phyloP scores from a whole-genome alignment of 495 filamentous ascomycete genomes.

The Podospora appendiculata region DNA sequence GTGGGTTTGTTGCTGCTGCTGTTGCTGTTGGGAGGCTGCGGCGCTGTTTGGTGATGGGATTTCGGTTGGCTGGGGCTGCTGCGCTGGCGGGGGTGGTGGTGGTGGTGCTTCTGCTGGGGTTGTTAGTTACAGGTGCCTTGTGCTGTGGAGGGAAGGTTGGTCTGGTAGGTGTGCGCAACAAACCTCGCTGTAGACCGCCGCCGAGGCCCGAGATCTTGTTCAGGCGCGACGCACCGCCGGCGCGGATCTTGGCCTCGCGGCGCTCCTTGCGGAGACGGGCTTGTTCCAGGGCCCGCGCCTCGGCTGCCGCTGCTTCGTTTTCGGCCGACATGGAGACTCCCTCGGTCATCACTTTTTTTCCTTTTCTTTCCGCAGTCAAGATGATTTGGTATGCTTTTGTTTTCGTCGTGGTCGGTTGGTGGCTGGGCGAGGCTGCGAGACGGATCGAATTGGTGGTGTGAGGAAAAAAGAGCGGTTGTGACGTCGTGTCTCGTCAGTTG shows the following conservation, averaged over 20 bases:
- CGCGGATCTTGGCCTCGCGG: constrained; percentile 82
- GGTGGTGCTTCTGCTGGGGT: constrained; percentile 1
- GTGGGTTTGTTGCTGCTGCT: constrained; percentile 14
- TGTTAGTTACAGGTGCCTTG: background rate
- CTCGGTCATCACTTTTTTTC: background rate
- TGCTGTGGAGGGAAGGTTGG: too few relatives aligned
- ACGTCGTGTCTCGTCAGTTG: background rate
- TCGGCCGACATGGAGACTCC: constrained; percentile 12
- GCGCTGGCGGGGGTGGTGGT: constrained; percentile 14
- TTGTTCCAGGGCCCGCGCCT: constrained; percentile 65
- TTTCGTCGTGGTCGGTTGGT: background rate
- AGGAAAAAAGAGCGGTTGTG: background rate
- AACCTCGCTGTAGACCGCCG: constrained; percentile 53
- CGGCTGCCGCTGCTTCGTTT: constrained; percentile 22
- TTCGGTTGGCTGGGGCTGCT: constrained; percentile 3
- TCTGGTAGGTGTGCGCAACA: background rate
- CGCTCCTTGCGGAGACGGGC: constrained; percentile 83
- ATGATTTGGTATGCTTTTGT: background rate
- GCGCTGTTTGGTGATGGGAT: background rate
- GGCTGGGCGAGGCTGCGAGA: background rate
- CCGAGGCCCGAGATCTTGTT: constrained; percentile 77
- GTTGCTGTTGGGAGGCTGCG: constrained; percentile 2
- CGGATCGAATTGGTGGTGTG: background rate
- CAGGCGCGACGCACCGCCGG: constrained; percentile 69
- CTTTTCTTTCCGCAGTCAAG: too few relatives aligned